These are phyloP conservation scores for Cladorrhinum samala DNA, from an alignment of 495 filamentous ascomycete species.

Conservation along the genomic window DNA sequence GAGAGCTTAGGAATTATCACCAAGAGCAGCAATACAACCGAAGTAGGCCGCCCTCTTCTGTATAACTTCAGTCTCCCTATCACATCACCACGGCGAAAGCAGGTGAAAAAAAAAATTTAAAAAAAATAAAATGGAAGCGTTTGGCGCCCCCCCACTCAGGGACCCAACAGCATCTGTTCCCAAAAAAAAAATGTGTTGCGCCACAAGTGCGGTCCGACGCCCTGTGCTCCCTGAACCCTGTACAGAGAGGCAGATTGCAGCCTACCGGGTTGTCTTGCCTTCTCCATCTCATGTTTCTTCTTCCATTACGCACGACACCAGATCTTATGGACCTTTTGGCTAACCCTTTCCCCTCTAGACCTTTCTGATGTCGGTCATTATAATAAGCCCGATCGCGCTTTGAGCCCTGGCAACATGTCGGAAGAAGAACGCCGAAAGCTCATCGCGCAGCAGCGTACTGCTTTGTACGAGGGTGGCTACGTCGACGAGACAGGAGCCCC, in stretches of 20 bases:
- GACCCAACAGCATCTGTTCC: constrained; percentile 17
- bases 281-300: not conserved
- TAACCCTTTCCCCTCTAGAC: constrained; percentile 57
- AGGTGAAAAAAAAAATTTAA: constrained; percentile 22
- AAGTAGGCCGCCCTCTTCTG: constrained; percentile 72
- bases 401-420: constrained; percentile 83
- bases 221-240: constrained; percentile 30
- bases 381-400: constrained; percentile 80
- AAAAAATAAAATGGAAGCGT: constrained; percentile 27
- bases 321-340: constrained; percentile 19
- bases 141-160: constrained; percentile 16
- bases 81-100: constrained; percentile 41
- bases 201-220: constrained; percentile 38
- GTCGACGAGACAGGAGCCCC: constrained; percentile 55
- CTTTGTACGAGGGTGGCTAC: constrained; percentile 73
- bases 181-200: constrained; percentile 23
- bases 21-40: constrained; percentile 99
- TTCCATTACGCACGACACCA: not conserved
- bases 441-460: constrained; percentile 89
- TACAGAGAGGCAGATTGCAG: no score
- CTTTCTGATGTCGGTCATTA: constrained; percentile 60
- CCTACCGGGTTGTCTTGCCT: not conserved
- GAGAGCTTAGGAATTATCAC: constrained; percentile 98
- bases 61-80: constrained; percentile 50
- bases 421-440: constrained; percentile 95